Evolutionary conservation across 106 monocot genomes (phyloP).

Genomic region (Alisma plantagoaquatica): DNA sequence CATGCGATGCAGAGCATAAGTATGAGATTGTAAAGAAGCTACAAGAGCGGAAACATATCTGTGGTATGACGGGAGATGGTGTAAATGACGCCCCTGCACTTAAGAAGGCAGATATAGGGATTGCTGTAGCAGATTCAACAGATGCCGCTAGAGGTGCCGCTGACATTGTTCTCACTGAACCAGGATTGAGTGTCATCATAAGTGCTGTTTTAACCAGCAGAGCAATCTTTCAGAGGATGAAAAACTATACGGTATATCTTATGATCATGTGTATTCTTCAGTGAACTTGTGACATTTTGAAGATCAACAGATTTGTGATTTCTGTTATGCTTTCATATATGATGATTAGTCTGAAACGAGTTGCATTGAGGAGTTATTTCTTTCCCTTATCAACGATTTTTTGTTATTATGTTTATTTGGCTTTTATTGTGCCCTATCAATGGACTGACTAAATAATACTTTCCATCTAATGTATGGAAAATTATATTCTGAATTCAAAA

Average conservation of each 20-base stretch:
- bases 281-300: no score
- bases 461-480: no score
- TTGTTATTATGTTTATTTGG: no score
- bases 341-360: no score
- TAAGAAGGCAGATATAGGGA: slow-evolving; percentile 3
- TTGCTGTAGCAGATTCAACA: not conserved
- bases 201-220: slow-evolving; percentile 3
- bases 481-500: no score
- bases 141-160: slow-evolving; percentile 3
- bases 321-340: no score
- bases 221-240: slow-evolving; percentile 5
- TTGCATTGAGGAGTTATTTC: no score
- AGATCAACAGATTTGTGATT: no score
- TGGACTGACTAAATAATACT: no score
- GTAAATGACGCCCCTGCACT: slow-evolving; percentile 2
- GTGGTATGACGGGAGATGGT: slow-evolving; percentile 4
- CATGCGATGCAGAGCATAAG: slow-evolving; percentile 1
- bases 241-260: slow-evolving; percentile 2
- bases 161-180: not conserved
- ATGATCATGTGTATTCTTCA: no score
- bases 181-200: slow-evolving; percentile 2
- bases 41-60: slow-evolving; percentile 2
- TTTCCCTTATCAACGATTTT: no score
- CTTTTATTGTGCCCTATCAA: no score
- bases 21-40: not conserved